Percentiles rank a stretch among this genome's conserved stretches.
These are phyloP conservation scores for Singerocomus inundabilis DNA, from an alignment of 1,284 basidiomycete species.

Conservation along the genomic window DNA sequence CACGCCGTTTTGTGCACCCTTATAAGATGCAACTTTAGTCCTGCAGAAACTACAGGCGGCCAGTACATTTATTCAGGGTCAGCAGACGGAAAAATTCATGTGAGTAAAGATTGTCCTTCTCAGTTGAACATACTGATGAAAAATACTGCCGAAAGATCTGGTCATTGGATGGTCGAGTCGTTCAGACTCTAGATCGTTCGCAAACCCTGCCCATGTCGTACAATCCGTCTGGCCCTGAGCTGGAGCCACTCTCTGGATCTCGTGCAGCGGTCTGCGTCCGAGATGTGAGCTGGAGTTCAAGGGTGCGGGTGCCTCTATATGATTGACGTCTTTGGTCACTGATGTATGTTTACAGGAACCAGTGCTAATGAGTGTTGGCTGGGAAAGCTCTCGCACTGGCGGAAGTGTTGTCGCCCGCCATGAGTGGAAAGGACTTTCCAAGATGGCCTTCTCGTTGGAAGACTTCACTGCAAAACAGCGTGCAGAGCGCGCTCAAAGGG, in stretches of 20 bases:
- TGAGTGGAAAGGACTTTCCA: slow-evolving; percentile 90
- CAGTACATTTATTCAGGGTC: slow-evolving; percentile 95
- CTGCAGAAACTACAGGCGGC: slow-evolving; percentile 85
- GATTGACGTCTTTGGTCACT: slow-evolving; percentile 4
- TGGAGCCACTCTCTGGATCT: slow-evolving; percentile 21
- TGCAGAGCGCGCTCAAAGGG: slow-evolving; percentile 33
- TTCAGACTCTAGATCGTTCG: slow-evolving; percentile 82
- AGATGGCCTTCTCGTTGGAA: slow-evolving; percentile 64
- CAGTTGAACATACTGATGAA: not conserved
- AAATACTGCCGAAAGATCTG: slow-evolving; percentile 65
- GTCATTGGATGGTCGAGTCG: slow-evolving; percentile 86
- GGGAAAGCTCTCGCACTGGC: slow-evolving; percentile 78
- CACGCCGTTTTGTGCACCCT: slow-evolving; percentile 92
- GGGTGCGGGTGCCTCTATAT: slow-evolving; percentile 37
- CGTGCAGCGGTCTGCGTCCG: slow-evolving; percentile 65
- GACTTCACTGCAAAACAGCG: slow-evolving; percentile 68
- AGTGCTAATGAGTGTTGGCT: slow-evolving; percentile 87
- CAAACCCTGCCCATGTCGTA: slow-evolving; percentile 70
- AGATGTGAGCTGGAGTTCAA: slow-evolving; percentile 90
- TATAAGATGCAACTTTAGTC: slow-evolving; percentile 95
- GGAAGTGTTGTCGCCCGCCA: slow-evolving; percentile 83
- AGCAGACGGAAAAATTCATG: slow-evolving; percentile 79
- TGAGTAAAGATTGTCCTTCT: slow-evolving; percentile 37
- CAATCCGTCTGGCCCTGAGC: slow-evolving; percentile 62
- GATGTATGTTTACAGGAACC: slow-evolving; percentile 60